Evolutionary conservation across 768 basidiomycete species (phyloP).

Genomic region (Boletus bicolor): DNA sequence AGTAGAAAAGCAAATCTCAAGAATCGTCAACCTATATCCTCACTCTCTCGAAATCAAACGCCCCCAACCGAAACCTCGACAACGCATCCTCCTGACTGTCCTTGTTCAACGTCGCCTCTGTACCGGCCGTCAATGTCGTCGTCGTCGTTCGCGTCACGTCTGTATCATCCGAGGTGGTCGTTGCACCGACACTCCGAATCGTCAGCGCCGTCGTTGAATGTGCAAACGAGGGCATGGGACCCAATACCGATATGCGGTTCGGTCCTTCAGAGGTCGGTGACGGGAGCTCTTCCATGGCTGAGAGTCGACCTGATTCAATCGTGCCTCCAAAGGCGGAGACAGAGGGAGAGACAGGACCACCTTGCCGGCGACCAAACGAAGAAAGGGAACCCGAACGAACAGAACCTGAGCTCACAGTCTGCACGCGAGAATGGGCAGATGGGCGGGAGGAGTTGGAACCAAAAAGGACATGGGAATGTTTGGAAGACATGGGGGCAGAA

Average conservation of each 20-base stretch:
- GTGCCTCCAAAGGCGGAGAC: constrained; percentile 47
- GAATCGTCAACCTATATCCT: too few species aligned
- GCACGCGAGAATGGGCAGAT: constrained; percentile 33
- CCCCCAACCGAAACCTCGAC: too few species aligned
- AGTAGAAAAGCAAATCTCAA: too few species aligned
- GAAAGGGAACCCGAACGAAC: constrained; percentile 52
- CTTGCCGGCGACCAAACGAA: constrained; percentile 45
- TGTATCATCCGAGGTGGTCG: constrained; percentile 32
- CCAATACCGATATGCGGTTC: constrained; percentile 29
- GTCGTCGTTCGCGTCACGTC: constrained; percentile 25
- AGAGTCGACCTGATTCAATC: constrained; percentile 21
- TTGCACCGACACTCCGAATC: constrained; percentile 31
- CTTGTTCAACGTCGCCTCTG: constrained; percentile 2
- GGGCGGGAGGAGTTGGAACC: too few species aligned
- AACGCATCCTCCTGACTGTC: too few species aligned
- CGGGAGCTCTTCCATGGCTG: constrained; percentile 22
- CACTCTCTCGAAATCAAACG: too few species aligned
- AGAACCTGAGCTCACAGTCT: constrained; percentile 36
- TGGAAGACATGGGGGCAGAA: too few species aligned
- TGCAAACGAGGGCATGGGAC: constrained; percentile 33
- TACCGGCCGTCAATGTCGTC: constrained; percentile 19
- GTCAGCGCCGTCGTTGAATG: constrained; percentile 28
- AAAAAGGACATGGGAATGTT: too few species aligned
- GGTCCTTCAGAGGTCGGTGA: constrained; percentile 6
- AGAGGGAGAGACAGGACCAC: constrained; percentile 42